Conservation (phyloP, 116 monocot genomes). For the Phalaenopsis hybrid region DNA sequence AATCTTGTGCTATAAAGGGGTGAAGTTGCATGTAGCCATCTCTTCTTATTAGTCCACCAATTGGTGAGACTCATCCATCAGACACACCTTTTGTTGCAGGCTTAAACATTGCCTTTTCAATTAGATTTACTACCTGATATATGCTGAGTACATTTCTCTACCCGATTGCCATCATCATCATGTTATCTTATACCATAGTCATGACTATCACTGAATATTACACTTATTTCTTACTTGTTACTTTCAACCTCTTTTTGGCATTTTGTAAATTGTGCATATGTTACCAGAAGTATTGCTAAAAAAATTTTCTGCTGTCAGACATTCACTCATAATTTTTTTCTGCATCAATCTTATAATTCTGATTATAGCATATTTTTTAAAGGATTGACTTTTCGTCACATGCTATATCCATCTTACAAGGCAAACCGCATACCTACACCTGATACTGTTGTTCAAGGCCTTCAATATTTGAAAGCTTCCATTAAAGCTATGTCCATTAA, state of each 20-base stretch:
- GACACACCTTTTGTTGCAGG: background rate
- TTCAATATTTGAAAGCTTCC: slow-evolving; percentile 95
- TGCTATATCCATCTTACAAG: slow-evolving; percentile 85
- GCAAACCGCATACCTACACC: slow-evolving; percentile 85
- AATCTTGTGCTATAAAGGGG: slow-evolving; percentile 1
- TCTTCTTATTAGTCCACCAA: background rate
- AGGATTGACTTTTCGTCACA: slow-evolving; percentile 95
- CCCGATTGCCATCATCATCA: background rate
- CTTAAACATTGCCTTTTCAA: background rate
- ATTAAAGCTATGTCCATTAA: slow-evolving; percentile 95
- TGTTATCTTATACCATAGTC: background rate
- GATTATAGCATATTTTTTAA: slow-evolving; percentile 16
- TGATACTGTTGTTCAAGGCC: slow-evolving; percentile 88
- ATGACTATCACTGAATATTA: background rate
- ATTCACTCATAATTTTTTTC: background rate
- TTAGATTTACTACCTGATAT: background rate
- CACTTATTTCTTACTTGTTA: background rate
- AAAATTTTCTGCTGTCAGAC: background rate
- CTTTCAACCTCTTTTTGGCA: background rate
- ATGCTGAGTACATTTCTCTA: background rate
- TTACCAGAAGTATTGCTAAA: background rate
- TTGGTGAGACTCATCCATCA: background rate
- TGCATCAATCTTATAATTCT: slow-evolving; percentile 6
- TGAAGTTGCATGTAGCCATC: background rate
- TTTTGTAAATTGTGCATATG: background rate